These are phyloP conservation scores for Acer yangbiense DNA, from an alignment of 345 rosid genomes.

Conservation along the genomic window DNA sequence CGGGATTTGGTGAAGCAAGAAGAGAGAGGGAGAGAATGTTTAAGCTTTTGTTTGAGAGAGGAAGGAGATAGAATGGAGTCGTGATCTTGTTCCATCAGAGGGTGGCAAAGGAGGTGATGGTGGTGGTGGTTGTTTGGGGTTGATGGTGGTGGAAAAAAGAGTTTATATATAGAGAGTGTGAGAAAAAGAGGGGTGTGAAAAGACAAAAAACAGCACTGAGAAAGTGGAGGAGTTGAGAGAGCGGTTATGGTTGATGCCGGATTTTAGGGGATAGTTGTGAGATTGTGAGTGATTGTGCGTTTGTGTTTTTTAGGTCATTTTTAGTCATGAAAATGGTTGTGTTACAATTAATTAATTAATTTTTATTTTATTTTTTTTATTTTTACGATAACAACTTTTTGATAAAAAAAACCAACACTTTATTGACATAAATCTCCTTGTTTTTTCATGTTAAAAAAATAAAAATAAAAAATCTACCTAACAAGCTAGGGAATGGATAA, in stretches of 20 bases:
- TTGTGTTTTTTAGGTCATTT: too few relatives aligned
- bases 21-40: conserved; percentile 28
- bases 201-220: neutral
- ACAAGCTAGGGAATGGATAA: too few relatives aligned
- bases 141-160: too few relatives aligned
- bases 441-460: too few relatives aligned
- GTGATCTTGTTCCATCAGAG: neutral
- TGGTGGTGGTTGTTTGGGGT: neutral
- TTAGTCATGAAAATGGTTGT: too few relatives aligned
- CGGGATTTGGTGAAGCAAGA: conserved; percentile 23
- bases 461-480: too few relatives aligned
- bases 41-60: conserved; percentile 33
- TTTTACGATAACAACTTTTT: too few relatives aligned
- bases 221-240: neutral
- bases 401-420: too few relatives aligned
- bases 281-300: neutral
- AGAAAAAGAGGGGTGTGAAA: neutral
- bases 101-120: neutral
- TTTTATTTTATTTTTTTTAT: too few relatives aligned
- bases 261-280: neutral
- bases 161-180: neutral
- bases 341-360: too few relatives aligned
- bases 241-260: neutral
- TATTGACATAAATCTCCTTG: too few relatives aligned
- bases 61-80: conserved; percentile 10